Conservation (phyloP, 352 stramenopile species). For the Globisporangium uncinulatum region DNA sequence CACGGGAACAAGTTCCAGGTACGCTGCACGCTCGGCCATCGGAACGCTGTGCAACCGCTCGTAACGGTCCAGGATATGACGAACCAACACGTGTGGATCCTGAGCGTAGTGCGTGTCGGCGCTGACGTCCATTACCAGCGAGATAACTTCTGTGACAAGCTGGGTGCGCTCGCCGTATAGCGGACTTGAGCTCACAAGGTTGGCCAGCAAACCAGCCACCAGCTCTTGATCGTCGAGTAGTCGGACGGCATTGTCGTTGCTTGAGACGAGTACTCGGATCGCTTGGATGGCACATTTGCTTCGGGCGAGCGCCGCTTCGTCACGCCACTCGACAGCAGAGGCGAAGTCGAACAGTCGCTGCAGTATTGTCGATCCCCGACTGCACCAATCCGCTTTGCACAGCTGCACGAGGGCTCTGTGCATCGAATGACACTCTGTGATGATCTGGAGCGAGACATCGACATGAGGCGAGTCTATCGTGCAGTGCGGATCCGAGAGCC, state of each 20-base stretch:
- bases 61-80: not conserved
- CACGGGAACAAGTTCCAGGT: conserved; percentile 5
- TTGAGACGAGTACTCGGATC: conserved; percentile 1
- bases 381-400: conserved; percentile 2
- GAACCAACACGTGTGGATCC: not conserved
- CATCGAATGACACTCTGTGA: not conserved
- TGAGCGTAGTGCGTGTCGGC: not conserved
- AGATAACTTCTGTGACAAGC: not conserved
- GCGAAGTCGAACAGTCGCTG: not conserved
- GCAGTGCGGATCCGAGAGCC: not conserved
- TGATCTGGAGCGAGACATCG: not conserved
- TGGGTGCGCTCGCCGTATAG: conserved; percentile 5
- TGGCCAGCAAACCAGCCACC: not conserved
- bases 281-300: conserved; percentile 1
- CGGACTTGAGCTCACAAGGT: not conserved
- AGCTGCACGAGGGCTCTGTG: not conserved
- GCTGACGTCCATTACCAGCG: not conserved
- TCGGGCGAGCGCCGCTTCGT: not conserved
- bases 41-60: conserved; percentile 1
- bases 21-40: conserved; percentile 2
- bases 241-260: not conserved
- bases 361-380: not conserved
- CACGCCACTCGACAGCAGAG: not conserved
- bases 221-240: not conserved
- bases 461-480: not conserved